Percentiles rank a stretch among this genome's conserved stretches.
phyloP scores from a whole-genome alignment of 306 rosid species.

The Cicer judaicum region DNA sequence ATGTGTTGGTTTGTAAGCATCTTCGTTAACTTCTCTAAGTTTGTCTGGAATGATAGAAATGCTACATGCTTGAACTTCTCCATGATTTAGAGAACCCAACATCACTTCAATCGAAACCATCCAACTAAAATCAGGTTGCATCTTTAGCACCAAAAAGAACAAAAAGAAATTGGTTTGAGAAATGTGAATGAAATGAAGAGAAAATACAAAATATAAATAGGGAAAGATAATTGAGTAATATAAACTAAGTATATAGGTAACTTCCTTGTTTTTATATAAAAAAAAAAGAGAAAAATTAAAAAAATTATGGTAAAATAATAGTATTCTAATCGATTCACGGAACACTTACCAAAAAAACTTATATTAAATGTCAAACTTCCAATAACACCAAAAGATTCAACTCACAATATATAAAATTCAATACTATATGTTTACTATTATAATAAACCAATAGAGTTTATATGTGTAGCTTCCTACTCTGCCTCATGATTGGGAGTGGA shows the following conservation, averaged over 20 bases:
- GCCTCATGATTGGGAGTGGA: no score
- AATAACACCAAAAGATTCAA: no score
- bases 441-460: neutral
- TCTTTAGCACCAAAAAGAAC: neutral
- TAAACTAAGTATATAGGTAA: neutral
- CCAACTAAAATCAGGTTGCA: slow-evolving; percentile 32
- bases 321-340: no score
- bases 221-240: neutral
- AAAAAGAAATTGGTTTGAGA: neutral
- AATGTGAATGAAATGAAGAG: neutral
- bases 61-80: slow-evolving; percentile 32
- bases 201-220: neutral
- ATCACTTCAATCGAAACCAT: slow-evolving; percentile 11
- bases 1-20: slow-evolving; percentile 30
- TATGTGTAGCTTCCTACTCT: neutral
- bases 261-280: neutral
- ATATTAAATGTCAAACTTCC: no score
- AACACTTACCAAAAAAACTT: no score
- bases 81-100: neutral
- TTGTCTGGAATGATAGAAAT: slow-evolving; percentile 32
- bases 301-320: no score
- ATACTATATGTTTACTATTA: neutral
- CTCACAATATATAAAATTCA: no score
- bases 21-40: slow-evolving; percentile 21
- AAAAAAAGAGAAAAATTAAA: no score